These are phyloP conservation scores for Stylonectria norvegica DNA, from an alignment of 2,329 filamentous ascomycete genomes.

Conservation along the genomic window DNA sequence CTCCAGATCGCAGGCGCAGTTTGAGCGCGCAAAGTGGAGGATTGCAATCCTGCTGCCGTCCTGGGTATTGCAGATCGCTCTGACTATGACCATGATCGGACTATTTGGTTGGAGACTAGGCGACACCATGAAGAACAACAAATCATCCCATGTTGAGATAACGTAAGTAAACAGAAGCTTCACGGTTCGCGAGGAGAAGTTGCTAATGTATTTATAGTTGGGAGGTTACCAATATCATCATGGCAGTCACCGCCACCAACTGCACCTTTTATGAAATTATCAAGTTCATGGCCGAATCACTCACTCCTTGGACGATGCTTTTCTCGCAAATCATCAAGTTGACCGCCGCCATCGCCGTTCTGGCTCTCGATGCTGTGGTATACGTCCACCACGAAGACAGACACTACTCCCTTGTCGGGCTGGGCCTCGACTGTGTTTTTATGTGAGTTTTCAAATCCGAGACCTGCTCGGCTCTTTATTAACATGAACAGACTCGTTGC, in stretches of 20 bases:
- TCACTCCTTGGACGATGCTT: slow-evolving; percentile 55
- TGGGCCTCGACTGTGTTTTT: slow-evolving; percentile 46
- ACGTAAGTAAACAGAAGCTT: slow-evolving; percentile 43
- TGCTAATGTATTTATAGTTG: slow-evolving; percentile 38
- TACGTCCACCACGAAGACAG: slow-evolving; percentile 43
- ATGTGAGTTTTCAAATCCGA: slow-evolving; percentile 38
- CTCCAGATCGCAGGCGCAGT: slow-evolving; percentile 51
- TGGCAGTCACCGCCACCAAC: slow-evolving; percentile 45
- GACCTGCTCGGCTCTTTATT: slow-evolving; percentile 1
- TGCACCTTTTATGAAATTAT: slow-evolving; percentile 47
- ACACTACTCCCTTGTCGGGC: slow-evolving; percentile 46
- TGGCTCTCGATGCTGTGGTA: slow-evolving; percentile 52
- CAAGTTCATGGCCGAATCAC: slow-evolving; percentile 44
- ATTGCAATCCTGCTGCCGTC: slow-evolving; percentile 45
- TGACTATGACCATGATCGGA: slow-evolving; percentile 46
- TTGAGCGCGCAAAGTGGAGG: slow-evolving; percentile 51
- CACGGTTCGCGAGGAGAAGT: neutral
- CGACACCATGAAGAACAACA: slow-evolving; percentile 41
- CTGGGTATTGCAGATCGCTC: slow-evolving; percentile 47
- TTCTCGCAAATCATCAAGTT: slow-evolving; percentile 50
- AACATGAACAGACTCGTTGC: slow-evolving; percentile 32
- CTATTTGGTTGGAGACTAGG: slow-evolving; percentile 53
- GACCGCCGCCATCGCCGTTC: slow-evolving; percentile 43
- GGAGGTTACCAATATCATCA: slow-evolving; percentile 50
- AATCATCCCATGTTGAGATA: slow-evolving; percentile 45